Evolutionary conservation across 2,329 filamentous ascomycete genomes (phyloP), one percentile per base, ranked within the genome.

Genomic region (Cladosporium sp.): DNA sequence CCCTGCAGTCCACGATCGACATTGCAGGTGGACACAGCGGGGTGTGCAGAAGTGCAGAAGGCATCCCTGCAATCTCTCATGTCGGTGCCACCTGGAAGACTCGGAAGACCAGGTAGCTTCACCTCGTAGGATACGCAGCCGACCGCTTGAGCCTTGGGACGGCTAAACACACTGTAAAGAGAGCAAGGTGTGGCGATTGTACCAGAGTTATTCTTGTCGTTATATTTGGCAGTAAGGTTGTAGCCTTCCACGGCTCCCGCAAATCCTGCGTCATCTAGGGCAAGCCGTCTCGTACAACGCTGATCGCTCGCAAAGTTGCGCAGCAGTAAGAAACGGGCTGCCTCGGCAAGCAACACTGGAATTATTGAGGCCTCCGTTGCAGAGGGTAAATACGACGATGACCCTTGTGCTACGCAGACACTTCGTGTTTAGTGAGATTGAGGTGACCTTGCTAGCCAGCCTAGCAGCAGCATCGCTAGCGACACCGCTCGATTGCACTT

Each of bases 21-120:
- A 24, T 26, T 28, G 60, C 60, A 55, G 60, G 60, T 44, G 38
- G 38, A 44, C 38, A 21, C 38, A 44, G 38, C 60, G 60, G 60
- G 60, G 60, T 64, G 49, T 55, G 60, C 60, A 64, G 49, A 34
- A 49, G 47, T 18, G 57, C 34, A 28, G 14, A n/a, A 34, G 49
- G 7, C 21, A 52, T 52, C 49, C 49, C 7, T 52, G 49, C 38
- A 44, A 44, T 44, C 38, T 44, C 18, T 44, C 38, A 44, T 44
- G 38, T n/a, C 38, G 38, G 18, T 44, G 38, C 38, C 38, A n/a
- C 38, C 38, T n/a, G 38, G 38, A 44, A n/a, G 38, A 44, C 18
- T 44, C 38, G 38, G 38, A n/a, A 44, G 18, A 44, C 6, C 38
- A 44, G 38, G 38, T n/a, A 44, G 38, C 38, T 44, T n/a, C 15